phyloP scores from a whole-genome alignment of 768 basidiomycete species.

The Termitomyces sp. region DNA sequence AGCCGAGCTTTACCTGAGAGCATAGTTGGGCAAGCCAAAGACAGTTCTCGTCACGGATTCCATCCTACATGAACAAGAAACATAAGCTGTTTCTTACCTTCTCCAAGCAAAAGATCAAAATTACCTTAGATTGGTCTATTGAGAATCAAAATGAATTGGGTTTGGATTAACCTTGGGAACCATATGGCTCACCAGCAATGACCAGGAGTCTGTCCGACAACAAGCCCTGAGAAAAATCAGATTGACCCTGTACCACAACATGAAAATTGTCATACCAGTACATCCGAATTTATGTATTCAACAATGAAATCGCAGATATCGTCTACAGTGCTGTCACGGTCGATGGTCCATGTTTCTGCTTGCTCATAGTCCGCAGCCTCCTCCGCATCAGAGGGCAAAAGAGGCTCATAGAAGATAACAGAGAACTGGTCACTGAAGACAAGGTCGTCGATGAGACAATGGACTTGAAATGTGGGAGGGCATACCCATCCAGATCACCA shows the following conservation, averaged over 20 bases:
- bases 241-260: neutral
- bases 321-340: slow-evolving; percentile 48
- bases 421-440: slow-evolving; percentile 53
- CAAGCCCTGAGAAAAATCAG: slow-evolving; percentile 44
- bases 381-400: slow-evolving; percentile 49
- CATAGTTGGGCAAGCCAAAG: slow-evolving; percentile 54
- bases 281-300: slow-evolving; percentile 79
- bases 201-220: slow-evolving; percentile 61
- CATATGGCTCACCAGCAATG: slow-evolving; percentile 51
- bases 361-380: slow-evolving; percentile 46
- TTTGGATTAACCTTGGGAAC: neutral
- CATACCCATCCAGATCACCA: slow-evolving; percentile 77
- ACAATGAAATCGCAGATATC: slow-evolving; percentile 80
- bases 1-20: slow-evolving; percentile 31
- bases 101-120: neutral
- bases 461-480: slow-evolving; percentile 8
- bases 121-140: slow-evolving; percentile 67
- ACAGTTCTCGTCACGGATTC: slow-evolving; percentile 56
- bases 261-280: slow-evolving; percentile 44
- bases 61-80: slow-evolving; percentile 36
- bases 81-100: neutral
- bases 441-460: neutral
- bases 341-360: slow-evolving; percentile 30
- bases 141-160: neutral
- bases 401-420: slow-evolving; percentile 47